Conservation (phyloP, 2,329 filamentous ascomycete species). For the Pochonia chlamydosporia region DNA sequence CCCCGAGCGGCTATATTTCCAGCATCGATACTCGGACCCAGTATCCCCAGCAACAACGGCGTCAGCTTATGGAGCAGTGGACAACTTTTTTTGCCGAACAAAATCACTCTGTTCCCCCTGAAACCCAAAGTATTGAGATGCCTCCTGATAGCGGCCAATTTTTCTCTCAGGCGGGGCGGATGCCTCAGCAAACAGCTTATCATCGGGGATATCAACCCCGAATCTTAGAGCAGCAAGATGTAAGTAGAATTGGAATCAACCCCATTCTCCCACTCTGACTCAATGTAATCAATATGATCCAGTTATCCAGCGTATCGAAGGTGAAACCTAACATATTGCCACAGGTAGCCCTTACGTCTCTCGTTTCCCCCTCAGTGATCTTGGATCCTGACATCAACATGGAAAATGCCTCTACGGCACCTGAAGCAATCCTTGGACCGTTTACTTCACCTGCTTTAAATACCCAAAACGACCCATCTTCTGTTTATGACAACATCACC, state of each 20-base stretch:
- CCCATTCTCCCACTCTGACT: too few species aligned
- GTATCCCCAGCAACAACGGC: conserved; percentile 54
- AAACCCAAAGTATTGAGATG: conserved; percentile 75
- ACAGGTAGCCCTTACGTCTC: conserved; percentile 71
- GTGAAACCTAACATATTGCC: not conserved
- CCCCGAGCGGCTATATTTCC: conserved; percentile 46
- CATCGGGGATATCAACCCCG: conserved; percentile 59
- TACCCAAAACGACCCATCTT: conserved; percentile 55
- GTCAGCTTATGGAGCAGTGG: conserved; percentile 52
- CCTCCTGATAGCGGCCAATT: conserved; percentile 53
- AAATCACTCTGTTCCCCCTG: conserved; percentile 65
- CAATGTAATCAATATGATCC: too few species aligned
- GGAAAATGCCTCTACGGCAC: conserved; percentile 54
- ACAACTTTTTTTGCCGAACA: conserved; percentile 48
- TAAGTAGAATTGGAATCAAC: conserved; percentile 39
- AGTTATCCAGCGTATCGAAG: too few species aligned
- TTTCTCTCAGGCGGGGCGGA: conserved; percentile 52
- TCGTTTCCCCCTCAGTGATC: conserved; percentile 77
- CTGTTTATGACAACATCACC: conserved; percentile 39
- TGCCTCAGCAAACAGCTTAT: conserved; percentile 54
- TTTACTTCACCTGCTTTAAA: conserved; percentile 78
- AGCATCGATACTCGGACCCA: conserved; percentile 64
- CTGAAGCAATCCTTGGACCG: conserved; percentile 74
- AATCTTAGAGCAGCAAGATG: conserved; percentile 65
- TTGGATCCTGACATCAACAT: conserved; percentile 65